These are phyloP conservation scores for Pittosporum tobira DNA, from an alignment of 129 eudicot genomes.

Conservation along the genomic window DNA sequence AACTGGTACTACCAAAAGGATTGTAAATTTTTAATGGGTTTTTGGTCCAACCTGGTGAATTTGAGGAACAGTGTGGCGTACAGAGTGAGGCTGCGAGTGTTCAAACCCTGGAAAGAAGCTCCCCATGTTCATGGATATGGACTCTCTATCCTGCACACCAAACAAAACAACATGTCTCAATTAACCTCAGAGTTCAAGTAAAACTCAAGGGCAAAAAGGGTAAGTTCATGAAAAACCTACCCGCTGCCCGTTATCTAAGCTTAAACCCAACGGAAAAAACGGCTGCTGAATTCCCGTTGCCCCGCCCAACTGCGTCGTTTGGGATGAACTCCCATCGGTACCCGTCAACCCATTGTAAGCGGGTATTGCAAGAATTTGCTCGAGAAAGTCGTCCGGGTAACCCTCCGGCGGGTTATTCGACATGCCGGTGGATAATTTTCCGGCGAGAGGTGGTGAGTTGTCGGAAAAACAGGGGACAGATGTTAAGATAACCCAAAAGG, in stretches of 20 bases:
- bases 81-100: constrained; percentile 59
- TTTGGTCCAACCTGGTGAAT: constrained; percentile 27
- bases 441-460: background rate
- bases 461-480: constrained; percentile 7
- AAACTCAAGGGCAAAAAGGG: constrained; percentile 4
- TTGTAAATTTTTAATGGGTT: too few species aligned
- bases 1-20: too few species aligned
- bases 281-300: constrained; percentile 27
- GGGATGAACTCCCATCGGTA: constrained; percentile 33
- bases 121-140: constrained; percentile 48
- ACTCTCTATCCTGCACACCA: constrained; percentile 63
- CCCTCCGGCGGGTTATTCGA: constrained; percentile 68
- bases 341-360: constrained; percentile 34
- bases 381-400: constrained; percentile 68
- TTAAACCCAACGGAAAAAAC: constrained; percentile 61
- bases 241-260: constrained; percentile 59
- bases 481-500: background rate
- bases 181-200: background rate
- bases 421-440: constrained; percentile 32
- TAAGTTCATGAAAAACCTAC: constrained; percentile 20
- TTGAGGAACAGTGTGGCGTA: constrained; percentile 61
- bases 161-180: constrained; percentile 1
- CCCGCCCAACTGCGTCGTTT: constrained; percentile 26
- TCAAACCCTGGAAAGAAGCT: constrained; percentile 65
- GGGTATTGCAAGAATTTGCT: constrained; percentile 72